Base-by-base conservation (phyloP, 1,139 yeast genomes). In the Hanseniaspora sp. region DNA sequence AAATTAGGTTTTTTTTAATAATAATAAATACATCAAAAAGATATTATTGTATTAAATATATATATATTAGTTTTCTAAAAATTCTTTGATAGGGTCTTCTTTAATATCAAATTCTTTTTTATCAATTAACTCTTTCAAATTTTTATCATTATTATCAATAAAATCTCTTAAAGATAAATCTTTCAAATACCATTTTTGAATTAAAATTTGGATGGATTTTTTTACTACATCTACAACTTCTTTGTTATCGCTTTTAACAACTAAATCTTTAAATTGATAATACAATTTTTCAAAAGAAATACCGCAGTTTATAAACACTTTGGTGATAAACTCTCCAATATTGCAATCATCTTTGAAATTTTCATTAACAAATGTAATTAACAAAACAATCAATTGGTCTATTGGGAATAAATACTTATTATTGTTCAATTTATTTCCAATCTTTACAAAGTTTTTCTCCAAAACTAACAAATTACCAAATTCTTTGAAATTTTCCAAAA, bases 321-420 rank as follows among this genome's bases (percentile, higher is more conserved):
- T 66, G 61, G 28, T 71, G 75, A 55, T 48, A 34, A 44, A 39
- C 18, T 33, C 73, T 72, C 62, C 74, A 64, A 60, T 73, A 48
- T 64, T 62, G 3, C 38, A 59, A 28, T 48, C 54, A 15, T 54
- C 42, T 33, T 40, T 45, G 44, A 69, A 63, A 34, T 60, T 59
- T 44, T 64, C 64, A 55, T 64, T 60, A 54, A 69, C 66, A 45
- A 70, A 56, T 34, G 62, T 61, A 42, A 71, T 64, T 17, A 74
- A 66, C 48, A 83, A 72, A 56, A 86, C 83, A 59, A 86, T 73
- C 56, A 88, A 71, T 58, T 80, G 83, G 58, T 80, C 81, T 15
- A 86, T 74, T 9, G 96, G 95, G 72, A 90, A 87, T 1, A 88
- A 86, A 63, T 80, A 75, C 62, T 88, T 96, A 51, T 74, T 77